Evolutionary conservation across 768 basidiomycete species (phyloP).

Genomic region (Royoungia palumana): DNA sequence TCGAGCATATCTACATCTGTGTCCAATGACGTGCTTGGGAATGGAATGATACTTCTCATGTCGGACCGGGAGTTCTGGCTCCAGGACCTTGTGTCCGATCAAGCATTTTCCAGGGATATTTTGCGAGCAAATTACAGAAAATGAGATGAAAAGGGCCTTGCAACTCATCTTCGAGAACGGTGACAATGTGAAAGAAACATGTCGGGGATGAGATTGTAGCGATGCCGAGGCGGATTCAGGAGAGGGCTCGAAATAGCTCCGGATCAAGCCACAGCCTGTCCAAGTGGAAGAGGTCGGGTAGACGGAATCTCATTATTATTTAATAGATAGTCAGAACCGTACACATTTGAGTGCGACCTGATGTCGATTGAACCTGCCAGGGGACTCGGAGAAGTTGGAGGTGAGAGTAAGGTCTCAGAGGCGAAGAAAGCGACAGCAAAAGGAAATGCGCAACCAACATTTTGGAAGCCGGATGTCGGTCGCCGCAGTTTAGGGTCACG

Average conservation of each 20-base stretch:
- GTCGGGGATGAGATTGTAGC: conserved; percentile 6
- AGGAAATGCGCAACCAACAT: conserved; percentile 20
- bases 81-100: conserved; percentile 3
- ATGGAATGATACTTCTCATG: conserved; percentile 35
- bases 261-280: conserved; percentile 10
- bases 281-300: conserved; percentile 22
- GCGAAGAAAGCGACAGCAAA: conserved; percentile 1
- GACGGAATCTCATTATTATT: conserved; percentile 5
- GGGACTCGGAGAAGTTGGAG: conserved; percentile 13
- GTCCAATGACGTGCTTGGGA: conserved; percentile 31
- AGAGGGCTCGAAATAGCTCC: conserved; percentile 2
- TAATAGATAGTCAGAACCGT: conserved; percentile 3
- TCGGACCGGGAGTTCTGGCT: conserved; percentile 28
- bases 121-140: conserved; percentile 34
- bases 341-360: conserved; percentile 6
- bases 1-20: conserved; percentile 29
- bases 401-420: not conserved
- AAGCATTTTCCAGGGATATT: not conserved
- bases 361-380: conserved; percentile 27
- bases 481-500: conserved; percentile 73
- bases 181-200: conserved; percentile 6
- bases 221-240: not conserved
- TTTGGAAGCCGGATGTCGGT: conserved; percentile 2
- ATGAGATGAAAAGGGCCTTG: conserved; percentile 38
- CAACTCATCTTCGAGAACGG: conserved; percentile 20